A percentile compares a stretch with the other conserved stretches of the same genome.
phyloP scores from a whole-genome alignment of 1,284 basidiomycete species.

The Anthracocystis panici-leucophaei region DNA sequence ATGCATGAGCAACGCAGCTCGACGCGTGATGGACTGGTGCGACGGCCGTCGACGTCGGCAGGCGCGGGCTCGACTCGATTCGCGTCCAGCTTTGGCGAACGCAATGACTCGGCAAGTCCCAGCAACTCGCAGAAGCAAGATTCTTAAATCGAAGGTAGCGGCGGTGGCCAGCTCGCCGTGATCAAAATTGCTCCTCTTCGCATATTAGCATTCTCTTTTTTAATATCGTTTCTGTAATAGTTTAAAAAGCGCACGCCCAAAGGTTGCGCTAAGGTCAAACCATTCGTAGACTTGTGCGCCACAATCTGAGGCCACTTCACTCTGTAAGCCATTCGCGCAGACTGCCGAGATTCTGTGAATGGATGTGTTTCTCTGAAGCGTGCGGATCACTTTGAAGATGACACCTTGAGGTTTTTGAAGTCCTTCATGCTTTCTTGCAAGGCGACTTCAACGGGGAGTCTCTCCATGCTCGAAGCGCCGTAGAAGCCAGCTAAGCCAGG shows the following conservation, averaged over 20 bases:
- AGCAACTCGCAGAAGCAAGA: conserved; percentile 5
- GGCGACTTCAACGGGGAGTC: conserved; percentile 48
- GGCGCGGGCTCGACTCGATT: conserved; percentile 46
- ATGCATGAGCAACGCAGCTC: conserved; percentile 19
- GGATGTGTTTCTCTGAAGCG: neutral
- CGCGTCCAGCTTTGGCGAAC: conserved; percentile 25
- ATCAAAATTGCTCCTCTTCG: neutral
- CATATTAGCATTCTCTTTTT: neutral
- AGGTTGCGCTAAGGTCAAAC: too few species aligned
- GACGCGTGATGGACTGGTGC: conserved; percentile 20
- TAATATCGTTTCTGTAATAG: conserved; percentile 1
- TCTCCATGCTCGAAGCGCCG: conserved; percentile 50
- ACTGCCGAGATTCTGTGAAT: neutral
- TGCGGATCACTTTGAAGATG: neutral
- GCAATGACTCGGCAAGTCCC: conserved; percentile 28
- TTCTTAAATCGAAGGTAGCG: neutral
- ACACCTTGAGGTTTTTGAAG: conserved; percentile 40
- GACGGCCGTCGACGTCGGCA: conserved; percentile 47
- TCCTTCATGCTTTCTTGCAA: conserved; percentile 42
- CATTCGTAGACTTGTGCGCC: too few species aligned
- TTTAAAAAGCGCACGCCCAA: neutral
- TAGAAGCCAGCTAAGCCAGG: conserved; percentile 48
- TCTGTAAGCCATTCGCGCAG: neutral
- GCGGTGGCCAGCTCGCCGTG: neutral
- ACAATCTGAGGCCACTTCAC: neutral